These are phyloP conservation scores for Arthroderma sp. DNA, from an alignment of 2,329 filamentous ascomycete species.

Conservation along the genomic window DNA sequence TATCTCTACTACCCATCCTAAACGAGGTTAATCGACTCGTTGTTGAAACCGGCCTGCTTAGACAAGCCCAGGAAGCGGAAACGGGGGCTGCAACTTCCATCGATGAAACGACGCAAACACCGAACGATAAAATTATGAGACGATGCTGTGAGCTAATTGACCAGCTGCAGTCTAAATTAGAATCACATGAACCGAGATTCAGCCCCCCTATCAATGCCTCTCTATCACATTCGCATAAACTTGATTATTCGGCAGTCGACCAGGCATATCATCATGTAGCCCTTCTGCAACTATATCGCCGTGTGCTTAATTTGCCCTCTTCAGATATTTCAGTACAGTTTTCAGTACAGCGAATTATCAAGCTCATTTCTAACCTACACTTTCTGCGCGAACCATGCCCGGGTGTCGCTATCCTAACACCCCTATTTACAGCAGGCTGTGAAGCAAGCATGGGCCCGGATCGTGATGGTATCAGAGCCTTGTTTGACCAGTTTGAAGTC, in stretches of 20 bases:
- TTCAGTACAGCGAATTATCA: conserved; percentile 10
- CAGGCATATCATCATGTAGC: conserved; percentile 12
- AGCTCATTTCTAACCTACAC: conserved; percentile 8
- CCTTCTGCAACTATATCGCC: conserved; percentile 10
- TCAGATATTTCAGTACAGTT: conserved; percentile 10
- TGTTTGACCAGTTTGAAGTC: conserved; percentile 41
- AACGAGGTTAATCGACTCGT: conserved; percentile 10
- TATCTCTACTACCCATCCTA: conserved; percentile 9
- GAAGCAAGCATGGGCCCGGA: conserved; percentile 42
- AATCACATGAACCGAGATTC: conserved; percentile 7
- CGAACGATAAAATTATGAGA: conserved; percentile 5
- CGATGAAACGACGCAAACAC: neutral
- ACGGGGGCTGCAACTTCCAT: neutral
- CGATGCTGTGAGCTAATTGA: conserved; percentile 9
- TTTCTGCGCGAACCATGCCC: conserved; percentile 28
- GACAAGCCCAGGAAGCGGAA: neutral
- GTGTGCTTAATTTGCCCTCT: conserved; percentile 10
- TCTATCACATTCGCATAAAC: conserved; percentile 7
- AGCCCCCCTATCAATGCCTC: conserved; percentile 7
- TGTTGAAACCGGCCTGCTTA: conserved; percentile 4
- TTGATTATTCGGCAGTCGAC: conserved; percentile 10
- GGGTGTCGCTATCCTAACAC: conserved; percentile 52
- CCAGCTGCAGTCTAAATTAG: conserved; percentile 7
- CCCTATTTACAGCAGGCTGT: conserved; percentile 50
- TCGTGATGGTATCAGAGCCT: conserved; percentile 37